phyloP scores from a whole-genome alignment of 2,329 filamentous ascomycete species.

The Talaromyces sp. region DNA sequence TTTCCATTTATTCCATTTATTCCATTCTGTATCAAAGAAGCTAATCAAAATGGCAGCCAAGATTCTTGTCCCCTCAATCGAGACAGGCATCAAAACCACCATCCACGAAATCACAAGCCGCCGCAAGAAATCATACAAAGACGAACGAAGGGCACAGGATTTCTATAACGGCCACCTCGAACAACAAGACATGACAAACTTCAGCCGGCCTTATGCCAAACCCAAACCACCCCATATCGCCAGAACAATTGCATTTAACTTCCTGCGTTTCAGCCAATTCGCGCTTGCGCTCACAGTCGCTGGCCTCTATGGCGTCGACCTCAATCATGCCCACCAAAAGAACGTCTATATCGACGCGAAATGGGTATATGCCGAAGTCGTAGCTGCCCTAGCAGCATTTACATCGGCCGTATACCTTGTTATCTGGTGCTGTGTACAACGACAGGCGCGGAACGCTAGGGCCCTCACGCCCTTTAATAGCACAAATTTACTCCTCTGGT shows the following conservation, averaged over 20 bases:
- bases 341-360: conserved; percentile 57
- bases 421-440: conserved; percentile 45
- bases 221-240: conserved; percentile 18
- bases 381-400: conserved; percentile 62
- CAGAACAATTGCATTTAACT: conserved; percentile 26
- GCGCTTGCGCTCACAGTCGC: conserved; percentile 71
- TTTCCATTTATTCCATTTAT: not conserved
- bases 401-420: conserved; percentile 65
- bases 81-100: conserved; percentile 25
- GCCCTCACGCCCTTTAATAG: conserved; percentile 26
- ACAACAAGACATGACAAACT: not conserved
- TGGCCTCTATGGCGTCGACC: conserved; percentile 71
- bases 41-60: conserved; percentile 23
- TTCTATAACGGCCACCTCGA: not conserved
- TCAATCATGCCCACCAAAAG: conserved; percentile 53
- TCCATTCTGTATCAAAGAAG: not conserved
- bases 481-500: conserved; percentile 47
- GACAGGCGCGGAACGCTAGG: no score
- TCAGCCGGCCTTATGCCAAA: not conserved
- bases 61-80: no score
- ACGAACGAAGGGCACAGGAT: not conserved
- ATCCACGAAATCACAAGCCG: conserved; percentile 31
- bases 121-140: conserved; percentile 14
- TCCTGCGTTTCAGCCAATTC: conserved; percentile 73
- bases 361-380: conserved; percentile 76